Evolutionary conservation across 768 basidiomycete genomes (phyloP).

Genomic region (Pisolithus albus): DNA sequence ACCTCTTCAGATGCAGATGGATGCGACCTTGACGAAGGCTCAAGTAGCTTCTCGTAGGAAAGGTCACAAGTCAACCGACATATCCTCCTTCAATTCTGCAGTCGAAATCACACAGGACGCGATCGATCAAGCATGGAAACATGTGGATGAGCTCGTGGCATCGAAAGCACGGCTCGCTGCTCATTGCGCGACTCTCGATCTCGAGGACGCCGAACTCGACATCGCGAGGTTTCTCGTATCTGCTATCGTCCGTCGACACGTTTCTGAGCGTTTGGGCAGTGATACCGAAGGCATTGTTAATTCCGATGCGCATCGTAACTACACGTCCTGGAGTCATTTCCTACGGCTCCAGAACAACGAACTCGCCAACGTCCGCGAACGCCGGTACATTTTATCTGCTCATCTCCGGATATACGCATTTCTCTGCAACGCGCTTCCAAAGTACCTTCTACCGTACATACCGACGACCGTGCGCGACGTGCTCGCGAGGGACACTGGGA

Average conservation of each 20-base stretch:
- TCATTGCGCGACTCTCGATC: conserved; percentile 22
- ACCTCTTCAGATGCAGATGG: conserved; percentile 25
- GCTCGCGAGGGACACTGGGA: conserved; percentile 55
- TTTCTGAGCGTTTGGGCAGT: conserved; percentile 8
- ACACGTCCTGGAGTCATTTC: conserved; percentile 39
- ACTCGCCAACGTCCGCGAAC: conserved; percentile 35
- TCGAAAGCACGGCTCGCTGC: conserved; percentile 18
- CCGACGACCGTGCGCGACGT: conserved; percentile 46
- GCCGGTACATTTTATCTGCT: conserved; percentile 45
- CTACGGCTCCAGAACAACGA: conserved; percentile 56
- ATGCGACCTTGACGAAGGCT: conserved; percentile 32
- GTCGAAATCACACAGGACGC: conserved; percentile 29
- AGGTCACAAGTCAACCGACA: conserved; percentile 12
- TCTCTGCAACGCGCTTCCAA: conserved; percentile 33
- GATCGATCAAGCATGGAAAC: conserved; percentile 43
- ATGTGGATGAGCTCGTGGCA: conserved; percentile 27
- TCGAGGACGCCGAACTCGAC: conserved; percentile 52
- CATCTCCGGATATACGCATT: conserved; percentile 51
- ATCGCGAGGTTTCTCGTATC: conserved; percentile 50
- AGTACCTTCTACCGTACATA: conserved; percentile 29
- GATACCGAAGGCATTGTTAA: conserved; percentile 5
- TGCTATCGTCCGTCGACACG: conserved; percentile 40
- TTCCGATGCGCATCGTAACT: background rate
- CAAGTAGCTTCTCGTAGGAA: conserved; percentile 23
- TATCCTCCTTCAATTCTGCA: conserved; percentile 7